A percentile compares a stretch with the other conserved stretches of the same genome.
phyloP scores from a whole-genome alignment of 2,329 filamentous ascomycete genomes.

The Fusarium mexicanum region DNA sequence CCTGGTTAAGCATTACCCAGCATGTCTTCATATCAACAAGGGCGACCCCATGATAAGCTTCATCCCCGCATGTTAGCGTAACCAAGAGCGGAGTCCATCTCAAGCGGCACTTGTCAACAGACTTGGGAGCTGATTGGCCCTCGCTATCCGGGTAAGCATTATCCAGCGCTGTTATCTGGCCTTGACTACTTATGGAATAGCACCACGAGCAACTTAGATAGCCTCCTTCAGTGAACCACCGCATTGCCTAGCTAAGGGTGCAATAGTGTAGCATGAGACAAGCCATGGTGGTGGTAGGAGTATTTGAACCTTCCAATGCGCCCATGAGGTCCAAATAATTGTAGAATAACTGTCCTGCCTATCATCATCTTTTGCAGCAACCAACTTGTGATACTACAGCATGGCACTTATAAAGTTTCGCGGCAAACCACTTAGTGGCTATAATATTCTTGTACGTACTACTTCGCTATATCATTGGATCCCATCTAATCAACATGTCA shows the following conservation, averaged over 20 bases:
- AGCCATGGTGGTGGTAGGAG: background rate
- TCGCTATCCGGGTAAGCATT: background rate
- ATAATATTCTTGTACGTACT: background rate
- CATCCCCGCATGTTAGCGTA: background rate
- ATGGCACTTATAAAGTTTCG: background rate
- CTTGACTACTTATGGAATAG: background rate
- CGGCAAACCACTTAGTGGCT: background rate
- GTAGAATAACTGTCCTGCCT: background rate
- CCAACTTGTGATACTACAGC: accelerated
- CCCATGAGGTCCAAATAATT: no score
- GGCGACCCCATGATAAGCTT: background rate
- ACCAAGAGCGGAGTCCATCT: background rate
- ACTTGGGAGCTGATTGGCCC: background rate
- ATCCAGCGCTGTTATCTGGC: background rate
- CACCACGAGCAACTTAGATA: background rate
- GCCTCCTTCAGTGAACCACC: background rate
- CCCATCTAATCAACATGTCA: accelerated
- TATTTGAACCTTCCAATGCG: background rate
- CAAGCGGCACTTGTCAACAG: background rate
- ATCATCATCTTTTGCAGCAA: background rate
- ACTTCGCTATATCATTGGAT: accelerated
- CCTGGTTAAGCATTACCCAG: background rate
- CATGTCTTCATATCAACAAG: background rate
- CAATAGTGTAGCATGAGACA: background rate
- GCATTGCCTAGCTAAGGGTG: background rate